Base-by-base conservation (phyloP, 352 stramenopile species). In the Phytophthora lateralis region DNA sequence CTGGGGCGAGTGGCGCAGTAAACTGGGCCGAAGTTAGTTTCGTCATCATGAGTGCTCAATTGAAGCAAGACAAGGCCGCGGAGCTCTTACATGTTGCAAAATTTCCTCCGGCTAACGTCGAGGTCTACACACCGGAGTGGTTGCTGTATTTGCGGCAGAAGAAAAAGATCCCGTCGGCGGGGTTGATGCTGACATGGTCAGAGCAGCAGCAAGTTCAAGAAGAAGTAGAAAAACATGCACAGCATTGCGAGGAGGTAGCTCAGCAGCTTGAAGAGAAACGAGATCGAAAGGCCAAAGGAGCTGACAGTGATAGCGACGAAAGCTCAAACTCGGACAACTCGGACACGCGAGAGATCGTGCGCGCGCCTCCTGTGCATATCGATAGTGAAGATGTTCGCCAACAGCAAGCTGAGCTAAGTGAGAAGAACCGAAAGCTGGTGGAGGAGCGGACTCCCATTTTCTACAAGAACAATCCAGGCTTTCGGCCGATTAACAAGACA, bases 381-480 rank as follows among this genome's bases (percentile, higher is more conserved):
- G 62, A 90, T 35, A 48, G 44, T 17, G 63, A 81, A 29, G 73
- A 71, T 14, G 35, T 86, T 27, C 50, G 56, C 1, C 55, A 69
- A n/a, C 64, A 88, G 32, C 71, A 89, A 71, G 56, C 62, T 18
- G 66, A 77, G 20, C 27, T 92, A 26, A 63, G 78, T 30, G 51
- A 66, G 8, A 76, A 83, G 46, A 91, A 90, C 30, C 47, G 64
- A 5, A 74, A 78, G 43, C 55, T 90, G 17, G 80, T 91, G 35
- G 71, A 76, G 34, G 76, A 90, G 27, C 78, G 81, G 5, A 82
- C 61, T 15, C 59, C 69, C 8, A 80, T 90, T 43, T 95, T 95
- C 44, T 89, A 88, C 61, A 71, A 79, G 56, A 87, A 88, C 52
- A 95, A 95, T 26, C 83, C 82, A 18, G 69, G 63, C 4, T 91